Conservation (phyloP, 1,139 yeast species). For the Geotrichum histeridarum region DNA sequence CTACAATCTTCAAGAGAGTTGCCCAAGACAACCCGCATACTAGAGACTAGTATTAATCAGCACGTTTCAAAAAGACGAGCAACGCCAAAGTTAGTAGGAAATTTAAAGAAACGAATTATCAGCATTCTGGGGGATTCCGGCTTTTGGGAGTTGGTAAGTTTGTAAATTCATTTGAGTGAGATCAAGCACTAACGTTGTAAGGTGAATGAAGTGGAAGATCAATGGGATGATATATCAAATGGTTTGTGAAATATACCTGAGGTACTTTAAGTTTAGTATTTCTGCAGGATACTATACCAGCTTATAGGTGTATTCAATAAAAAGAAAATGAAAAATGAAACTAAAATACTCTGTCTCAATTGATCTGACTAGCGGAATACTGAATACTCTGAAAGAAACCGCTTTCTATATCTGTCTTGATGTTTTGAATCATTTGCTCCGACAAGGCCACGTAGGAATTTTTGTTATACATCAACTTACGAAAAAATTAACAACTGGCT, state of each 20-base stretch:
- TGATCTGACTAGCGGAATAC: neutral
- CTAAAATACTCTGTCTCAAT: neutral
- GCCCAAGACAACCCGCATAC: no score
- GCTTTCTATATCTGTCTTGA: no score
- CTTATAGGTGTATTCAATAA: neutral
- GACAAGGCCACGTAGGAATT: no score
- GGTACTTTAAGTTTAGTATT: neutral
- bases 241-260: neutral
- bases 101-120: slow-evolving; percentile 9
- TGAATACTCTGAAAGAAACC: neutral
- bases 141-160: slow-evolving; percentile 21
- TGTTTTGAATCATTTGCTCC: no score
- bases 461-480: neutral
- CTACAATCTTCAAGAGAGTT: no score
- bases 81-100: neutral
- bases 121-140: slow-evolving; percentile 11
- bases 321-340: neutral
- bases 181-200: neutral
- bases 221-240: slow-evolving; percentile 11
- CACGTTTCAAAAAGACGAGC: neutral
- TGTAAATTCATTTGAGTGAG: neutral
- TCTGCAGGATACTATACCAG: neutral
- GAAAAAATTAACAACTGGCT: neutral
- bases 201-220: slow-evolving; percentile 13
- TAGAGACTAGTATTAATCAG: no score